These are phyloP conservation scores for Sicyos edulis DNA, from an alignment of 306 rosid genomes.

Conservation along the genomic window DNA sequence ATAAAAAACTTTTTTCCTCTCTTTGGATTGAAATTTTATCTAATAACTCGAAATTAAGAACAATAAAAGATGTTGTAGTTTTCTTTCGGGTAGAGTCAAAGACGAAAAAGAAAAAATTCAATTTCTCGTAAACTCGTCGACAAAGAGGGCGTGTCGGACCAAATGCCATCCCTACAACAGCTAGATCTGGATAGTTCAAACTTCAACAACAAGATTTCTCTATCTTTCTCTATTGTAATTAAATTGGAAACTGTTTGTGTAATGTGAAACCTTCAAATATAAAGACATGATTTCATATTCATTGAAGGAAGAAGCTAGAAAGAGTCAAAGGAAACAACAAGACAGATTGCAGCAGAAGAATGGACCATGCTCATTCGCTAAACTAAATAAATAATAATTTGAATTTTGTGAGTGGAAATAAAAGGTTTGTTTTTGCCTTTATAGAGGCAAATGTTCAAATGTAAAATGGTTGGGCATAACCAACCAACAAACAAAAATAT, in stretches of 20 bases:
- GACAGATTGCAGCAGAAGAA: background rate
- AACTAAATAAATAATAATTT: background rate
- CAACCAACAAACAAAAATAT: too few species aligned
- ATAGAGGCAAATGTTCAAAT: too few species aligned
- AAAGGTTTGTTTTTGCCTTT: too few species aligned
- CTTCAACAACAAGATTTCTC: background rate
- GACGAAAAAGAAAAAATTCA: too few species aligned
- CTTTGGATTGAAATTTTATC: background rate
- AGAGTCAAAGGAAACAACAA: slow-evolving; percentile 11
- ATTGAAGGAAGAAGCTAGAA: slow-evolving; percentile 7
- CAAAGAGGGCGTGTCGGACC: background rate
- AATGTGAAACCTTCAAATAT: slow-evolving; percentile 9
- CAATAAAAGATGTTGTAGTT: too few species aligned
- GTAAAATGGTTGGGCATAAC: too few species aligned
- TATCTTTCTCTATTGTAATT: background rate
- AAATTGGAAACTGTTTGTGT: background rate
- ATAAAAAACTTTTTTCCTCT: too few species aligned
- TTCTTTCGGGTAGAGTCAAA: background rate
- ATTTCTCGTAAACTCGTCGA: background rate
- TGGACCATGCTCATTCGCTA: background rate
- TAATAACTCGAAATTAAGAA: background rate
- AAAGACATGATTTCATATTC: background rate
- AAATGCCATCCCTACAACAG: background rate
- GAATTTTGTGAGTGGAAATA: background rate
- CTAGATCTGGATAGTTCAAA: background rate